Evolutionary conservation across 164 flowering plant species (phyloP), one percentile per base, ranked within the genome.

Genomic region (Dillenia suffruticosa): DNA sequence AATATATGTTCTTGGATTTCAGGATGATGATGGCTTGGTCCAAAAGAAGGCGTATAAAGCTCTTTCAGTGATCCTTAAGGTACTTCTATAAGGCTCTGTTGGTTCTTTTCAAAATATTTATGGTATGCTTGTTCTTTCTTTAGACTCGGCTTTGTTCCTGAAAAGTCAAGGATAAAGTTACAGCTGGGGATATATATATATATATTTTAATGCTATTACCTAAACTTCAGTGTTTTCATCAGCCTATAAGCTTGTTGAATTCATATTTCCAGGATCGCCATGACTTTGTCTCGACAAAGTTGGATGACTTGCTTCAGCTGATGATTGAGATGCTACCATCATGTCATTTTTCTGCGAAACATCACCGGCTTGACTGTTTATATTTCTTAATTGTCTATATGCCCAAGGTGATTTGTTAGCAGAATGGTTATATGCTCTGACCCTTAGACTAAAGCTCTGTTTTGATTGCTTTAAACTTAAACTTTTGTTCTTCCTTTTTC

Each of bases 1-100:
- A 54, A 46, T 17, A 48, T 51, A 52, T 64, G 16, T 60, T 63
- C 50, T 49, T 63, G 17, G 43, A 51, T 66, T 81, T 72, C 84
- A 92, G 98, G 93, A 85, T 64, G 66, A 8, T 54, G 90, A 85
- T 47, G 83, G 97, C 66, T 47, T 84, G 66, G 67, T 92, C 63
- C 98, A 95, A 78, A 95, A 92, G 77, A 92, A 88, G 77, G 97
- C 96, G 43, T 95, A 92, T 74, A 95, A 87, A 78, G 90, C 84
- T 64, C 91, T 90, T 48, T 87, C 97, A 51, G 53, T 76, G 19
- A 81, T 95, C 65, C 83, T 95, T 58, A 82, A 63, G 97, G 99
- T 90, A 77, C 51, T 49, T 54, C 1, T 54, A 8, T 54, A 48
- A 24, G 6, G 10, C 19, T 17, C 14, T 13, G 8, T 58, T 54